Base-by-base conservation (phyloP, 441 rosid species). In the Erodium texanum region DNA sequence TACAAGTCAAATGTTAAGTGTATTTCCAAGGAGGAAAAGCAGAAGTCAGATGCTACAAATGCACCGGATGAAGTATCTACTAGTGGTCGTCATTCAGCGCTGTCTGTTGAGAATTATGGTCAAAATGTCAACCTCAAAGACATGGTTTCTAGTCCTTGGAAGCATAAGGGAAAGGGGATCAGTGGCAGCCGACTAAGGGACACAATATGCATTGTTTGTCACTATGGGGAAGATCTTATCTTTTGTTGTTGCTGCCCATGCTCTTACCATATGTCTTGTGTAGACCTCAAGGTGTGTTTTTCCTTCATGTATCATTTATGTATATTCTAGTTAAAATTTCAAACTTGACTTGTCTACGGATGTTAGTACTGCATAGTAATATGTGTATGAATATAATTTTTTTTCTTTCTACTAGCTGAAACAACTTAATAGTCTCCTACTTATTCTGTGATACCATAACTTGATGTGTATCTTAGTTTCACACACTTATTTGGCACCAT, bases 121-220 rank as follows among this genome's bases (percentile, higher is more conserved):
- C 70, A 58, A 68, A 54, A 29, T 23, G 20, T 65, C 24, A 74
- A 73, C 71, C 78, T 66, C 67, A 72, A 76, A 76, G 75, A 73
- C 38, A 63, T 66, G 74, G 75, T 74, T 64, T 81, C 80, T 69
- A 50, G 45, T 66, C 68, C 82, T 63, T 76, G 70, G 70, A 81
- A 67, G 72, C 68, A 68, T 69, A 81, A 73, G 76, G 74, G 77
- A 71, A 81, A 76, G 77, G 56, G 72, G 65, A 19, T 19, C 43
- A 41, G 24, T 24, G 62, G 66, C 20, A 10, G 62, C 52, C 70
- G 62, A 24, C 72, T 68, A 43, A 43, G 65, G 27, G 84, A 81
- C 71, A 74, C 84, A 12, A 68, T 81, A 27, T 81, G 82, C 69
- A 72, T 78, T 68, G 70, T 81, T 67, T 81, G 82, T 70, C 82